These are phyloP conservation scores for Umbilicaria muhlenbergii DNA, from an alignment of 495 filamentous ascomycete genomes.

Conservation along the genomic window DNA sequence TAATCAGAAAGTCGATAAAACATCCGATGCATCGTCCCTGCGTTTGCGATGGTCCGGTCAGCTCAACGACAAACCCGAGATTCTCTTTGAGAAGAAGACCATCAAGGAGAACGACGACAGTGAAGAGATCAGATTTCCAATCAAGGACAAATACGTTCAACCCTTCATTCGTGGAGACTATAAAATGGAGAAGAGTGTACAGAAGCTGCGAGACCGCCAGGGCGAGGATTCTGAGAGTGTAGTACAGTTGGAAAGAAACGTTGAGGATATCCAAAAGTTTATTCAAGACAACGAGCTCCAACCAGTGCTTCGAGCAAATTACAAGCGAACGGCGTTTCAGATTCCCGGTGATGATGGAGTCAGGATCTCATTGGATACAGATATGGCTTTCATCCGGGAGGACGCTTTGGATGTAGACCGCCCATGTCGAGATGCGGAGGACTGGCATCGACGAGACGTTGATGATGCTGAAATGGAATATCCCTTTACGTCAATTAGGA, in stretches of 20 bases:
- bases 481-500: constrained; percentile 69
- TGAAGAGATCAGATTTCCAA: constrained; percentile 57
- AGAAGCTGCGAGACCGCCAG: constrained; percentile 60
- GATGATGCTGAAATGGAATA: constrained; percentile 70
- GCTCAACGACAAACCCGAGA: constrained; percentile 56
- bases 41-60: constrained; percentile 87
- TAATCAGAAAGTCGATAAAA: constrained; percentile 62
- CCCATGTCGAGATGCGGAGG: constrained; percentile 70
- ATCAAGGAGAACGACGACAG: constrained; percentile 58
- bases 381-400: constrained; percentile 84
- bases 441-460: constrained; percentile 87
- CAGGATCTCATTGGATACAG: constrained; percentile 81
- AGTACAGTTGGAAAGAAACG: constrained; percentile 52
- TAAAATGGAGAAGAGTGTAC: constrained; percentile 76
- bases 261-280: constrained; percentile 65
- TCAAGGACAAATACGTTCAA: constrained; percentile 90
- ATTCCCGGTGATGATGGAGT: constrained; percentile 86
- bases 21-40: constrained; percentile 65
- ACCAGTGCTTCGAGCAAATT: constrained; percentile 81
- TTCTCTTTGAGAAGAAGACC: constrained; percentile 80
- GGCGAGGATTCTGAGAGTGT: constrained; percentile 44
- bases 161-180: constrained; percentile 78
- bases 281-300: constrained; percentile 63
- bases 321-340: constrained; percentile 89
- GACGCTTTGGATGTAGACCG: constrained; percentile 69